These are phyloP conservation scores for Aschersonia sp. DNA, from an alignment of 2,329 filamentous ascomycete genomes.

Conservation along the genomic window DNA sequence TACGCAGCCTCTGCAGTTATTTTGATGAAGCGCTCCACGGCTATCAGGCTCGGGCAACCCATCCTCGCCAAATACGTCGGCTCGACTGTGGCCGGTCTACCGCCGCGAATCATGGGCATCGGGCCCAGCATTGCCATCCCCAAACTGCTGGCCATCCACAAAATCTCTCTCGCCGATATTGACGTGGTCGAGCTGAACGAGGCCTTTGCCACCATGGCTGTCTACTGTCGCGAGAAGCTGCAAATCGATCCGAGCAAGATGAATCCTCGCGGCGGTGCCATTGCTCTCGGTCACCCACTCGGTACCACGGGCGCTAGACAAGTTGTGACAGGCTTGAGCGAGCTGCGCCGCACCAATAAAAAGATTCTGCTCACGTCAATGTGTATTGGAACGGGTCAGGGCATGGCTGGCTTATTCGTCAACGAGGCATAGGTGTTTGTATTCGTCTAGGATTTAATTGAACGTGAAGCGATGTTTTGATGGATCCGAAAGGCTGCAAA, in stretches of 20 bases:
- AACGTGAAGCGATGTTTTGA: too few relatives aligned
- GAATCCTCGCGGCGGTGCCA: slow-evolving; percentile 69
- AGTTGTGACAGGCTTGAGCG: slow-evolving; percentile 80
- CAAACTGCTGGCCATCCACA: slow-evolving; percentile 73
- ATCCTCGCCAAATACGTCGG: slow-evolving; percentile 92
- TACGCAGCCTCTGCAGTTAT: slow-evolving; percentile 62
- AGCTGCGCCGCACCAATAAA: slow-evolving; percentile 71
- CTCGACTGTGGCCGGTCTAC: slow-evolving; percentile 76
- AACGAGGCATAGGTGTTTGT: slow-evolving; percentile 27
- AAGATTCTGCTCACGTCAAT: slow-evolving; percentile 87
- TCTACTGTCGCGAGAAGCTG: slow-evolving; percentile 71
- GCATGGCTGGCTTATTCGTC: slow-evolving; percentile 52
- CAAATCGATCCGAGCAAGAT: slow-evolving; percentile 61
- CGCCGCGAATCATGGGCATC: slow-evolving; percentile 95
- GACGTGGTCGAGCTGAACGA: slow-evolving; percentile 94
- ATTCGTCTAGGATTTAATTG: background rate
- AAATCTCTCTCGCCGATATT: slow-evolving; percentile 64
- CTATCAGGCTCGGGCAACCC: slow-evolving; percentile 73
- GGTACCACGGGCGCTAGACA: slow-evolving; percentile 65
- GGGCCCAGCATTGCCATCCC: slow-evolving; percentile 59
- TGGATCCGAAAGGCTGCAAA: too few relatives aligned
- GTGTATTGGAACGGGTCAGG: slow-evolving; percentile 61
- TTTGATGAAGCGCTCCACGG: slow-evolving; percentile 87
- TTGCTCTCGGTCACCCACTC: slow-evolving; percentile 72
- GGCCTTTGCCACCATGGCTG: slow-evolving; percentile 94